phyloP scores from a whole-genome alignment of 140 eudicot species.

The Ambrosia hybrid region DNA sequence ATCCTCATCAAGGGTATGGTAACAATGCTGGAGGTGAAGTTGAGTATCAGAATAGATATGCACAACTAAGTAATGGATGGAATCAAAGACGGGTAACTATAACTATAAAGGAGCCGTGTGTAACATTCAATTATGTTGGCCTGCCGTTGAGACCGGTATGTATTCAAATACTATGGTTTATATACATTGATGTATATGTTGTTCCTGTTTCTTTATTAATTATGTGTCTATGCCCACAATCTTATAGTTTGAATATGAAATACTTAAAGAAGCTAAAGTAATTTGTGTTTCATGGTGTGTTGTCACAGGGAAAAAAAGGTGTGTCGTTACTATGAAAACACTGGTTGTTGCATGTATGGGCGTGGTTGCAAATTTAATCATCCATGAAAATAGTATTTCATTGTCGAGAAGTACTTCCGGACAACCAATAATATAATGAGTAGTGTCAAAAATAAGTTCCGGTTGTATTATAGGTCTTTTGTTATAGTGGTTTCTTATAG shows the following conservation, averaged over 20 bases:
- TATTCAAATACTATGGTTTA: background rate
- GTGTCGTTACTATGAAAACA: background rate
- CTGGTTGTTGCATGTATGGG: background rate
- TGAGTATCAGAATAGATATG: background rate
- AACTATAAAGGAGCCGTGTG: background rate
- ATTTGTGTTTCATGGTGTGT: background rate
- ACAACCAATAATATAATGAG: background rate
- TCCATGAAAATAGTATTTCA: background rate
- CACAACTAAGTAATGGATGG: background rate
- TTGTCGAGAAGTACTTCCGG: background rate
- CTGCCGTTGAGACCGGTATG: conserved; percentile 5
- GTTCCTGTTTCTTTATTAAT: no score
- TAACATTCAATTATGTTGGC: background rate
- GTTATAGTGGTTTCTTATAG: background rate
- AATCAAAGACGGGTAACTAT: background rate
- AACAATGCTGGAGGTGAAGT: conserved; percentile 11
- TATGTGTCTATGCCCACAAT: background rate
- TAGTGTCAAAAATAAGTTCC: background rate
- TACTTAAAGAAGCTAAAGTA: background rate
- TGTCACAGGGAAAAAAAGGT: background rate
- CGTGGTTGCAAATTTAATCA: background rate
- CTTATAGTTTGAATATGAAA: background rate
- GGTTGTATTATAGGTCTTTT: background rate
- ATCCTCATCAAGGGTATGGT: conserved; percentile 5
- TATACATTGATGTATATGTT: background rate